phyloP scores from a whole-genome alignment of 129 eudicot genomes.

The sunflower (Helianthus annuus) region HanXRQr2.0-SUNRISE NC_035435.2:142152828-142153327 shows the following conservation, averaged over 20 bases:
- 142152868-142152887: too few relatives aligned
- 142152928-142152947: not conserved
- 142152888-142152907: too few relatives aligned
- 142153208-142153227: not conserved
- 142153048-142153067: not conserved
- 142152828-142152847: too few relatives aligned
- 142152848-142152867: too few relatives aligned
- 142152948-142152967: not conserved
- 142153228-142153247: not conserved
- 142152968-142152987: not conserved
- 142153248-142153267: not conserved
- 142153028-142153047: not conserved
- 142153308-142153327: too few relatives aligned
- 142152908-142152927: not conserved
- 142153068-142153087: not conserved
- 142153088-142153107: not conserved
- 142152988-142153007: not conserved
- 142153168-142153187: not conserved
- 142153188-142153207: constrained; percentile 10
- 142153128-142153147: not conserved
- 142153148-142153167: constrained; percentile 8
- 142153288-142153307: too few relatives aligned
- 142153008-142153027: not conserved
- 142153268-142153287: not conserved
- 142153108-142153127: not conserved